phyloP scores from a whole-genome alignment of 2,329 filamentous ascomycete genomes.

The Penicillium frequentans region DNA sequence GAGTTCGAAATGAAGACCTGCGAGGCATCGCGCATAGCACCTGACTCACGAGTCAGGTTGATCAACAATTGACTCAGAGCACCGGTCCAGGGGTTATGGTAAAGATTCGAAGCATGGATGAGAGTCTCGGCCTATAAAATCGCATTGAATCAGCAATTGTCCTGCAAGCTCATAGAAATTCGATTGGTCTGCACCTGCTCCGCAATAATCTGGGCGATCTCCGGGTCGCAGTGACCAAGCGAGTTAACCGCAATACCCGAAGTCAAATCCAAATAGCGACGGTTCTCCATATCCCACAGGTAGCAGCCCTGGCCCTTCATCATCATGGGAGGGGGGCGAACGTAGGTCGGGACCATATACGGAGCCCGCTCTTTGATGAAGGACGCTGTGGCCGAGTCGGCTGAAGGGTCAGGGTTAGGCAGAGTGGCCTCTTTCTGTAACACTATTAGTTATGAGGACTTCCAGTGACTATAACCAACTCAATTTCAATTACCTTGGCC shows the following conservation, averaged over 20 bases:
- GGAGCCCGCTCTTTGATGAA: conserved; percentile 74
- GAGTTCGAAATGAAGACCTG: conserved; percentile 95
- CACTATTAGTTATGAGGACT: background rate
- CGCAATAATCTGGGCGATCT: conserved; percentile 70
- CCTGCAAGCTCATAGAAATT: background rate
- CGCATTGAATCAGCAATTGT: conserved; percentile 25
- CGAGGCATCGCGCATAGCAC: conserved; percentile 76
- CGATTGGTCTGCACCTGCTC: conserved; percentile 63
- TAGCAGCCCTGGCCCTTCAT: conserved; percentile 83
- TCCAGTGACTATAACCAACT: background rate
- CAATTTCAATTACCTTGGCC: conserved; percentile 13
- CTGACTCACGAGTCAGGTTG: conserved; percentile 73
- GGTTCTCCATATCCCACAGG: conserved; percentile 85
- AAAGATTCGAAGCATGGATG: conserved; percentile 91
- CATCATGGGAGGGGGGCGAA: conserved; percentile 86
- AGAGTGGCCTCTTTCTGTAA: conserved; percentile 50
- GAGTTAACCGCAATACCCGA: conserved; percentile 94
- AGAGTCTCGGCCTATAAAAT: conserved; percentile 63
- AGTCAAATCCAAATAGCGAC: conserved; percentile 90
- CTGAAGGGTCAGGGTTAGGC: conserved; percentile 70
- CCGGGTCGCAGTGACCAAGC: conserved; percentile 84
- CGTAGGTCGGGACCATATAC: conserved; percentile 95
- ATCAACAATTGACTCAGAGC: conserved; percentile 82
- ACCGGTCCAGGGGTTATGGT: conserved; percentile 95
- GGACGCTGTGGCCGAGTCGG: conserved; percentile 71